phyloP scores from a whole-genome alignment of 129 eudicot species.

The Centaurea solstitialis region DNA sequence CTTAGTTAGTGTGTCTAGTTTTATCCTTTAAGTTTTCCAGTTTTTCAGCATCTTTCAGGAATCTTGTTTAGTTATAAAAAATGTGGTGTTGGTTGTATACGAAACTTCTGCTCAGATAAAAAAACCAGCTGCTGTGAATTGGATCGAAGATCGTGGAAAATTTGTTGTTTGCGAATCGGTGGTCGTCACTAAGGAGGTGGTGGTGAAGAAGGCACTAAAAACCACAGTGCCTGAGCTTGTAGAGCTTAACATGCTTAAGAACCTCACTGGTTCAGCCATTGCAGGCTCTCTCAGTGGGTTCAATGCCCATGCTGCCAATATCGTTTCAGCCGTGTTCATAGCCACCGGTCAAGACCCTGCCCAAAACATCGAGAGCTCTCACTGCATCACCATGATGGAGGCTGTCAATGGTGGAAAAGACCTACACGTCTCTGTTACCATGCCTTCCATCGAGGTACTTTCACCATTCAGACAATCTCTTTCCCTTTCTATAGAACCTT shows the following conservation, averaged over 20 bases:
- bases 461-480: neutral
- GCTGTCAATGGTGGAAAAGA: slow-evolving; percentile 61
- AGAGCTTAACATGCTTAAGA: slow-evolving; percentile 83
- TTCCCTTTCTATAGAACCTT: neutral
- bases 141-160: slow-evolving; percentile 78
- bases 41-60: neutral
- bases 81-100: slow-evolving; percentile 26
- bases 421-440: slow-evolving; percentile 68
- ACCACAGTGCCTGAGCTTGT: slow-evolving; percentile 66
- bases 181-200: slow-evolving; percentile 55
- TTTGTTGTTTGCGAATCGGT: slow-evolving; percentile 69
- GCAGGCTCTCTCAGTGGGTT: slow-evolving; percentile 85
- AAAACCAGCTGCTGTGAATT: slow-evolving; percentile 69
- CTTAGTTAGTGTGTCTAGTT: neutral
- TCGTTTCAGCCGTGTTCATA: slow-evolving; percentile 68
- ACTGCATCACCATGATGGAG: slow-evolving; percentile 81
- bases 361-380: slow-evolving; percentile 73
- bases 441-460: slow-evolving; percentile 78
- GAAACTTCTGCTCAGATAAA: slow-evolving; percentile 75
- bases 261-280: slow-evolving; percentile 75
- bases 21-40: neutral
- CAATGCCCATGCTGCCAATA: slow-evolving; percentile 78
- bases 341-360: slow-evolving; percentile 88
- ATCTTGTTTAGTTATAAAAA: neutral
- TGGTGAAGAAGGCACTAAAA: slow-evolving; percentile 66